Base-by-base conservation (phyloP, 2,329 filamentous ascomycete genomes). In the Verticillium zaregamsianum region DNA sequence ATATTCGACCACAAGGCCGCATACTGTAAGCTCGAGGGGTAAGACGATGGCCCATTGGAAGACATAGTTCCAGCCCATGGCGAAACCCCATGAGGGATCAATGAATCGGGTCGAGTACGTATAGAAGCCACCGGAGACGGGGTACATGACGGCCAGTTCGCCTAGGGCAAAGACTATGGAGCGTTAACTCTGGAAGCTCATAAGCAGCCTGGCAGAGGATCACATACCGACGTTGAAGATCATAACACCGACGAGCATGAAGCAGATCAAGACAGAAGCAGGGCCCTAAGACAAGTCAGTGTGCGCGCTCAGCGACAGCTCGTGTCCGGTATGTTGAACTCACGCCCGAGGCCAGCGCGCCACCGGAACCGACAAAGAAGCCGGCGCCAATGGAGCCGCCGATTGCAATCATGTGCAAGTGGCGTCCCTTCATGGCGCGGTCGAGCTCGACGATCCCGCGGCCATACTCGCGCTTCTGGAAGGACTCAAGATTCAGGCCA, bases 341-440 rank as follows among this genome's bases (percentile, higher is more conserved):
- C 73, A 78, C 77, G 72, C 82, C 82, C 28, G 69, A 79, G 63
- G 67, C 65, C 14, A 86, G 74, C 61, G 82, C 82, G 64, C 75
- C 71, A 63, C 83, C 83, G 12, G 82, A 84, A 68, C 84, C 83
- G 64, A 87, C 84, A 72, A 86, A 87, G 77, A 87, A 85, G 73
- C 84, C 84, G 63, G 84, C 84, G 70, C 84, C 84, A 55, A 87
- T 87, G 28, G 82, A 79, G 57, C 79, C 79, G 65, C 79, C 79
- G 33, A 82, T 80, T 61, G 79, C 78, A 68, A 81, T 81, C 79
- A 81, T 81, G 68, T 82, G 79, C 68, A 82, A 72, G 70, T 82
- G 80, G 65, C 80, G 77, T 23, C 73, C 72, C 71, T 79, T 76
- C 73, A 82, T 78, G 63, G 65, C 62, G 56, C 67, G 66, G 61